Evolutionary conservation across 225 moss, liverwort and hornwort species (phyloP).

Genomic region (Neckera pumila): DNA sequence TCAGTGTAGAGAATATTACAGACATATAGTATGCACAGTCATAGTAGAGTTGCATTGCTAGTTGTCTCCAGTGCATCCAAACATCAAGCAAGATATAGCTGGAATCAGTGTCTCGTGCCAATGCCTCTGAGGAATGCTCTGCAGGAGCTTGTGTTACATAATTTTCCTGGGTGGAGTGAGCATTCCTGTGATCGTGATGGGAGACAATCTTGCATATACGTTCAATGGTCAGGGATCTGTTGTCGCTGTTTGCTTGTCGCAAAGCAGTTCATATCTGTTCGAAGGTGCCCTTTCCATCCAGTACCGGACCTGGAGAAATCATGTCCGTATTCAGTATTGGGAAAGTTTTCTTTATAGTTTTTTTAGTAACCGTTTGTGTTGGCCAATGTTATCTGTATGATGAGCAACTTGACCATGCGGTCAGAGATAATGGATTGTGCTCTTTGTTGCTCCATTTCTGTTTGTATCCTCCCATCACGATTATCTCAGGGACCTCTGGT

Average conservation of each 20-base stretch:
- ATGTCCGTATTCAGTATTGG: neutral
- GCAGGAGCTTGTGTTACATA: neutral
- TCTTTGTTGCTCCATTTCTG: neutral
- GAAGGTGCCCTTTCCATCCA: neutral
- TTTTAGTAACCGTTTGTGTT: neutral
- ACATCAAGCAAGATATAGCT: neutral
- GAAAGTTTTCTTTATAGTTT: neutral
- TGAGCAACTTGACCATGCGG: neutral
- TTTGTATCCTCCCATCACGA: conserved; percentile 15
- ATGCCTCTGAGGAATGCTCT: neutral
- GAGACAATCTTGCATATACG: neutral
- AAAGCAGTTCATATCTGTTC: neutral
- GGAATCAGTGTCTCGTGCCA: neutral
- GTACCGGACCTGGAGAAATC: neutral
- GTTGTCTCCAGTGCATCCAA: neutral
- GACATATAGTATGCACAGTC: neutral
- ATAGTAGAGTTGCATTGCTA: neutral
- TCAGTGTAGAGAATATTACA: neutral
- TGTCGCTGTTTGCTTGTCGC: neutral
- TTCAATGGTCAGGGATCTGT: neutral
- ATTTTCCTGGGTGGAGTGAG: neutral
- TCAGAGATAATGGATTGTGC: neutral
- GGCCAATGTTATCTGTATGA: neutral
- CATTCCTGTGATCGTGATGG: conserved; percentile 5
- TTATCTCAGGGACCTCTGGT: conserved; percentile 17